Evolutionary conservation across 306 rosid genomes (phyloP), one percentile per base, ranked within the genome.

Genomic region (Rosa rugosa): DNA sequence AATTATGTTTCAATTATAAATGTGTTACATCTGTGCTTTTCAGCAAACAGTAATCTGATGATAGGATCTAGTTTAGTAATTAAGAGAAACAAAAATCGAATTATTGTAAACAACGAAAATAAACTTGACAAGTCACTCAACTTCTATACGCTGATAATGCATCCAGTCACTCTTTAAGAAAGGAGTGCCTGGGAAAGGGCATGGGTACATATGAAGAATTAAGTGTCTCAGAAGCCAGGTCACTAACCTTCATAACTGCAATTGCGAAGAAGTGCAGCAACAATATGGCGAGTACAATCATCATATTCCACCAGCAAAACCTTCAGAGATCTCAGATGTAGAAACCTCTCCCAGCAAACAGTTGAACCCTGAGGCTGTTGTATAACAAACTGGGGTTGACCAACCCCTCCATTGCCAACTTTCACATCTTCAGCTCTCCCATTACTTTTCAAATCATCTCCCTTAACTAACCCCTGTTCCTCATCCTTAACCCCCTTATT

Each of bases 331-430:
- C 97, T 87, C 68, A 89, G 40, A 84, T 90, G 96, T 47, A 94
- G 85, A 81, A 94, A 94, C 84, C 92, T 94, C 88, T 92, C 98
- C 98, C 98, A 94, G 73, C 96, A 86, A 68, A 92, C 89, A 69
- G 85, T 83, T 27, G 97, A 79, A 73, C 90, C 97, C 81, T 90
- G 97, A 81, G 90, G 86, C 85, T 84, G 94, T 77, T 80, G 94
- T 67, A 76, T 83, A 44, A 75, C 87, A 65, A 78, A 84, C 79
- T 85, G 82, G 76, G 81, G 71, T 68, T 84, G 89, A 67, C 74
- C 85, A 60, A 56, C 68, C 69, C 82, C 84, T 44, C 84, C 87
- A 54, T 27, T 80, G 73, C 85, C 84, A 82, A 71, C 91, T 77
- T 83, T 87, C 41, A 81, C 85, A 83, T 84, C 90, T 62, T 84